These are phyloP conservation scores for Talaromyces ruber DNA, from an alignment of 495 filamentous ascomycete genomes.

Conservation along the genomic window DNA sequence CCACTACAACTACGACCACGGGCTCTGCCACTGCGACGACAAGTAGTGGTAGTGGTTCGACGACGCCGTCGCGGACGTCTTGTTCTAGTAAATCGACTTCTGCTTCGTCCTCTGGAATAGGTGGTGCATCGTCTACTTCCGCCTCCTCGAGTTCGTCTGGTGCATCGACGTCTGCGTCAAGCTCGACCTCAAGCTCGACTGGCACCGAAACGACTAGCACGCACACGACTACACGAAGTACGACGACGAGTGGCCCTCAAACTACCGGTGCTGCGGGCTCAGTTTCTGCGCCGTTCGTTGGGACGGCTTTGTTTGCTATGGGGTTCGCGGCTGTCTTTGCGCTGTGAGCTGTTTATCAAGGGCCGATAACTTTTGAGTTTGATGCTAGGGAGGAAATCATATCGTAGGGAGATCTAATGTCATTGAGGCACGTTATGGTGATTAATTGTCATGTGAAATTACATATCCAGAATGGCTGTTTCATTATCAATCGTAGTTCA, in stretches of 20 bases:
- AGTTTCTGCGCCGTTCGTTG: background rate
- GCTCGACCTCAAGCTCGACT: constrained; percentile 7
- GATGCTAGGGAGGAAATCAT: too few species aligned
- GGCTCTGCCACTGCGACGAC: background rate
- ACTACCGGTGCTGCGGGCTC: background rate
- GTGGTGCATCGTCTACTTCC: background rate
- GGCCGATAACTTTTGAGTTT: too few species aligned
- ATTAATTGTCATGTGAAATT: background rate
- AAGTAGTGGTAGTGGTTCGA: background rate
- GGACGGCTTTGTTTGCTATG: background rate
- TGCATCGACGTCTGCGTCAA: background rate
- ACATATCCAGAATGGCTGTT: background rate
- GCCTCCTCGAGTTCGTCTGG: background rate
- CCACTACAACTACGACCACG: constrained; percentile 11
- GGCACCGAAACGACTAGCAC: constrained; percentile 4
- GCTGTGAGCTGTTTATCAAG: background rate
- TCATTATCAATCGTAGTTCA: background rate
- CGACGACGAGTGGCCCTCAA: background rate
- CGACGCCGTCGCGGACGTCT: background rate
- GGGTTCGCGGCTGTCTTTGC: background rate
- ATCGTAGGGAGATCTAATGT: background rate
- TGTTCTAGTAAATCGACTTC: constrained; percentile 5
- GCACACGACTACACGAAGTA: background rate
- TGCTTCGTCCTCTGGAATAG: background rate
- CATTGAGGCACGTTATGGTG: background rate